phyloP scores from a whole-genome alignment of 2,329 filamentous ascomycete genomes.

The Xylaria arbuscula region DNA sequence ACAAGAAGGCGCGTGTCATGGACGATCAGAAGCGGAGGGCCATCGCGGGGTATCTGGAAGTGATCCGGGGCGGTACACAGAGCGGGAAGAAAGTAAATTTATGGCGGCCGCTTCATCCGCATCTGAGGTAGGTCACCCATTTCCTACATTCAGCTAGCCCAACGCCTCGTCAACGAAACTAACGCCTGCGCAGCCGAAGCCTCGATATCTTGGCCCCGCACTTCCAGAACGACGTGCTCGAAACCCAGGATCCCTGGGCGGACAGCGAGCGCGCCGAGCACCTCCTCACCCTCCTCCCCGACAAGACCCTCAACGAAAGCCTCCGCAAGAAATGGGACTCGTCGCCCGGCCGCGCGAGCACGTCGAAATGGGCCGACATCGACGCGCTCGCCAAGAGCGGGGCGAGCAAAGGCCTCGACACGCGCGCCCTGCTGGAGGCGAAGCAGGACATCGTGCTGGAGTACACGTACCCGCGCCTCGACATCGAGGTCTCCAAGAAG shows the following conservation, averaged over 20 bases:
- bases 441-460: conserved; percentile 97
- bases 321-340: conserved; percentile 92
- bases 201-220: conserved; percentile 84
- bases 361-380: conserved; percentile 93
- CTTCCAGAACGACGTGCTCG: conserved; percentile 85
- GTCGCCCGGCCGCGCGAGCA: conserved; percentile 78
- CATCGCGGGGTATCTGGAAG: conserved; percentile 88
- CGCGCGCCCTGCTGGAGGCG: conserved; percentile 80
- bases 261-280: conserved; percentile 76
- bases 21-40: conserved; percentile 87
- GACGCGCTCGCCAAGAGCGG: conserved; percentile 84
- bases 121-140: conserved; percentile 71
- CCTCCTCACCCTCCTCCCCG: conserved; percentile 85
- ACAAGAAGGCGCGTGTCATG: conserved; percentile 84
- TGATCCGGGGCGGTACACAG: conserved; percentile 87
- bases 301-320: conserved; percentile 79
- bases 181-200: conserved; percentile 67
- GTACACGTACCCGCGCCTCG: conserved; percentile 96
- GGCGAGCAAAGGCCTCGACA: conserved; percentile 76
- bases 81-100: conserved; percentile 88
- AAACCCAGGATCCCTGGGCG: conserved; percentile 87
- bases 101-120: conserved; percentile 87
- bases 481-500: conserved; percentile 97
- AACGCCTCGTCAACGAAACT: neutral
- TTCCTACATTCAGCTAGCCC: neutral